phyloP scores from a whole-genome alignment of 1,284 basidiomycete genomes.

The Puccinia sorghi region DNA sequence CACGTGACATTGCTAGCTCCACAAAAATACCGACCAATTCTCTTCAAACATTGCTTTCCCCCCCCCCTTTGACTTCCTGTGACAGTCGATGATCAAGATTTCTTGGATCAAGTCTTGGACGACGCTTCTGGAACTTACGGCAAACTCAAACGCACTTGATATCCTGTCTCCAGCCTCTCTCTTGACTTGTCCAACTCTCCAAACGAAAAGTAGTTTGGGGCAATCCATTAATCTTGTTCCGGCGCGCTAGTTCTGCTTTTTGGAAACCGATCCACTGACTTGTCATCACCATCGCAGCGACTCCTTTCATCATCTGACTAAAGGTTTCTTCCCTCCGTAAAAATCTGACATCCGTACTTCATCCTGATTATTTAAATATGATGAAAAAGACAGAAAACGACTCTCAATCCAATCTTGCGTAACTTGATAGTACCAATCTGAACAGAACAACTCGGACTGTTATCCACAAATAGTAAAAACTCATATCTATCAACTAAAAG shows the following conservation, averaged over 20 bases:
- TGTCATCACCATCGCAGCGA: too few relatives aligned
- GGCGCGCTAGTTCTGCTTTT: too few relatives aligned
- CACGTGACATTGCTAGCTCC: neutral
- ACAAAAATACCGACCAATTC: neutral
- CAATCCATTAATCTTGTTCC: too few relatives aligned
- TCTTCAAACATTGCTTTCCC: neutral
- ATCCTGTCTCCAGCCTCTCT: neutral
- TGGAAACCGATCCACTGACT: too few relatives aligned
- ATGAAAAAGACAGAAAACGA: neutral
- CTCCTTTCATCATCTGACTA: too few relatives aligned
- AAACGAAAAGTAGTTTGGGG: neutral
- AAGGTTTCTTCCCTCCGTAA: too few relatives aligned
- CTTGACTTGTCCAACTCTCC: neutral
- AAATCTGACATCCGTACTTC: too few relatives aligned
- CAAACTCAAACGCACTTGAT: conserved; percentile 14
- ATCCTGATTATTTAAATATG: too few relatives aligned
- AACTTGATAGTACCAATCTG: neutral
- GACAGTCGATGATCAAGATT: conserved; percentile 47
- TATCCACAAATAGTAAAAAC: too few relatives aligned
- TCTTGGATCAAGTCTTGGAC: conserved; percentile 46
- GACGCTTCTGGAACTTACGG: conserved; percentile 48
- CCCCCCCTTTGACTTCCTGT: neutral
- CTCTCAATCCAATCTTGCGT: neutral
- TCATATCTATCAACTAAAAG: too few relatives aligned
- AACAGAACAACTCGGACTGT: too few relatives aligned